phyloP scores from a whole-genome alignment of 2,329 filamentous ascomycete genomes.

The Sclerotinia sclerotiorum region DNA sequence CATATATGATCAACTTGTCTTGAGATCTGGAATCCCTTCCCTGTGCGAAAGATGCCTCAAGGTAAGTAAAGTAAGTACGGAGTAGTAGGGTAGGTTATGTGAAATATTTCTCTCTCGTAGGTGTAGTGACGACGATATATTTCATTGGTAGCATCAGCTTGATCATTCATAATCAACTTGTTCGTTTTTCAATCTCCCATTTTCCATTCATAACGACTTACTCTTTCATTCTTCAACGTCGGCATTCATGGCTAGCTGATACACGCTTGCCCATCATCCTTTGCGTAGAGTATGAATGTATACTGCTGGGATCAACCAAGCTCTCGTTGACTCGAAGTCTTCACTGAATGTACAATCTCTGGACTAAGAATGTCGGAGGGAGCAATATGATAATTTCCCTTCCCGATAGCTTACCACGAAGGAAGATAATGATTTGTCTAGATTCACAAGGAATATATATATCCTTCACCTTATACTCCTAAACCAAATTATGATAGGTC shows the following conservation, averaged over 20 bases:
- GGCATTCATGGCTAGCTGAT: neutral
- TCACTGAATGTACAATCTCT: no score
- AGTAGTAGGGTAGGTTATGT: no score
- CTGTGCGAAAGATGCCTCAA: no score
- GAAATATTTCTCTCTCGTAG: no score
- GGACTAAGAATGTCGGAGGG: neutral
- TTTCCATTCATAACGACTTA: fast-evolving
- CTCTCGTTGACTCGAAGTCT: neutral
- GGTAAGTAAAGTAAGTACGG: no score
- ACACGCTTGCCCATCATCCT: neutral
- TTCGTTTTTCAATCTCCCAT: neutral
- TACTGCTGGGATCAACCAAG: no score
- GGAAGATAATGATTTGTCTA: neutral
- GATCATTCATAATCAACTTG: neutral
- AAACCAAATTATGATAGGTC: neutral
- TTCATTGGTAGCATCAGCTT: neutral
- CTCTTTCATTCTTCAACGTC: neutral
- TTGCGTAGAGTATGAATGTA: neutral
- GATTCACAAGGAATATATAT: neutral
- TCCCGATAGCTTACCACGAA: neutral
- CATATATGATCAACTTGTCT: no score
- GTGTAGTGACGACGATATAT: no score
- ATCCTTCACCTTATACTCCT: neutral
- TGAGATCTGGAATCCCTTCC: no score
- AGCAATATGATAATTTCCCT: neutral